A percentile compares a stretch with the other conserved stretches of the same genome.
These are phyloP conservation scores for Tuber calosporum DNA, from an alignment of 495 filamentous ascomycete species.

Conservation along the genomic window DNA sequence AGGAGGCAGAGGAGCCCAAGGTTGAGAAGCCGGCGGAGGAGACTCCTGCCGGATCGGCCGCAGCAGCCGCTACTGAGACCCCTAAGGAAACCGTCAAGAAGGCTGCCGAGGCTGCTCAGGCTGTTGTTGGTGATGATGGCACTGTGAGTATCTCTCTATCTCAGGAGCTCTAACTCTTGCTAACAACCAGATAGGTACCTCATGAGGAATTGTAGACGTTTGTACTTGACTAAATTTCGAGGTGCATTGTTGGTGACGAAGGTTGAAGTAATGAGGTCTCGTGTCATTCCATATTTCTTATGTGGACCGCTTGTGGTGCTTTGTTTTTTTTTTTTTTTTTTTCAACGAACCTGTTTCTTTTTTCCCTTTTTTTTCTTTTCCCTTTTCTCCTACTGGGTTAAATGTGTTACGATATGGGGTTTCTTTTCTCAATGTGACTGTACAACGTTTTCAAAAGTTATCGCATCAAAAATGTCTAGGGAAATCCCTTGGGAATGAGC, in stretches of 20 bases:
- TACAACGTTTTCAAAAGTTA: slow-evolving; percentile 19
- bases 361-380: slow-evolving; percentile 18
- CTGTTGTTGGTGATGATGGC: slow-evolving; percentile 45
- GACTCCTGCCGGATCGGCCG: slow-evolving; percentile 45
- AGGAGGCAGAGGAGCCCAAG: slow-evolving; percentile 47
- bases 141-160: slow-evolving; percentile 39
- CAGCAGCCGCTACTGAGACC: slow-evolving; percentile 50
- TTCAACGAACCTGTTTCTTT: slow-evolving; percentile 12
- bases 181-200: slow-evolving; percentile 20
- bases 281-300: slow-evolving; percentile 1
- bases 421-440: slow-evolving; percentile 23
- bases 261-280: slow-evolving; percentile 19
- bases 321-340: slow-evolving; percentile 23
- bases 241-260: slow-evolving; percentile 14
- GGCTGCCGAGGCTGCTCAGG: slow-evolving; percentile 43
- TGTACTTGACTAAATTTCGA: slow-evolving; percentile 8
- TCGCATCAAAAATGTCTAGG: slow-evolving; percentile 3
- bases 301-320: background rate
- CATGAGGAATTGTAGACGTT: slow-evolving; percentile 62
- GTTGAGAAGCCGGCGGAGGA: slow-evolving; percentile 46
- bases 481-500: slow-evolving; percentile 17
- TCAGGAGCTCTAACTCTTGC: background rate
- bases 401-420: slow-evolving; percentile 8
- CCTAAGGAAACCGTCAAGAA: slow-evolving; percentile 42
- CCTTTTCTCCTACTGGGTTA: slow-evolving; percentile 11